Evolutionary conservation across 305 asterid species (phyloP).

Genomic region (Petunia hybrid): DNA sequence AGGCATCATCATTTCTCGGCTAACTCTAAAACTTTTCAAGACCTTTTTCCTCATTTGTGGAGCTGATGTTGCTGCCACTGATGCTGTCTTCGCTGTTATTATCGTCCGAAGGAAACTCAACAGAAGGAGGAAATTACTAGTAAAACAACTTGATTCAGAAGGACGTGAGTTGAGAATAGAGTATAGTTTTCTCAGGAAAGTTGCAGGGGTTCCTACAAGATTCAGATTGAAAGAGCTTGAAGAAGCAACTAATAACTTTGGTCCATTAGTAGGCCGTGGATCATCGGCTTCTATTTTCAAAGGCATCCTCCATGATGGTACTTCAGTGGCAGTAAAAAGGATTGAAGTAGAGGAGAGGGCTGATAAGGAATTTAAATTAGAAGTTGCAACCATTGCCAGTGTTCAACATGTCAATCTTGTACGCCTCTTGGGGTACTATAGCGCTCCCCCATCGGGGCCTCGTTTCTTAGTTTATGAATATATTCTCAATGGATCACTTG

Average conservation of each 20-base stretch:
- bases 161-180: constrained; percentile 77
- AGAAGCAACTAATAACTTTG: constrained; percentile 71
- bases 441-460: constrained; percentile 55
- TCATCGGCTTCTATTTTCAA: constrained; percentile 68
- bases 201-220: constrained; percentile 75
- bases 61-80: constrained; percentile 62
- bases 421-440: constrained; percentile 71
- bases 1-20: constrained; percentile 52
- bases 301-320: constrained; percentile 67
- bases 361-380: constrained; percentile 66
- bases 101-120: constrained; percentile 49
- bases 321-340: constrained; percentile 71
- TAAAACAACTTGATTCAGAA: constrained; percentile 54
- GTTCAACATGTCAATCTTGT: constrained; percentile 76
- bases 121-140: constrained; percentile 52
- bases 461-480: constrained; percentile 60
- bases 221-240: constrained; percentile 74
- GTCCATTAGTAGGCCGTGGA: constrained; percentile 65
- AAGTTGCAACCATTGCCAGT: constrained; percentile 77
- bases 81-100: constrained; percentile 44
- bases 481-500: constrained; percentile 63
- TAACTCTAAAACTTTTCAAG: constrained; percentile 50
- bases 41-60: constrained; percentile 65
- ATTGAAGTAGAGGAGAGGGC: constrained; percentile 74
- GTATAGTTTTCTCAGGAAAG: constrained; percentile 80